Evolutionary conservation across 164 flowering plant genomes (phyloP).

Genomic region (Sedum album): DNA sequence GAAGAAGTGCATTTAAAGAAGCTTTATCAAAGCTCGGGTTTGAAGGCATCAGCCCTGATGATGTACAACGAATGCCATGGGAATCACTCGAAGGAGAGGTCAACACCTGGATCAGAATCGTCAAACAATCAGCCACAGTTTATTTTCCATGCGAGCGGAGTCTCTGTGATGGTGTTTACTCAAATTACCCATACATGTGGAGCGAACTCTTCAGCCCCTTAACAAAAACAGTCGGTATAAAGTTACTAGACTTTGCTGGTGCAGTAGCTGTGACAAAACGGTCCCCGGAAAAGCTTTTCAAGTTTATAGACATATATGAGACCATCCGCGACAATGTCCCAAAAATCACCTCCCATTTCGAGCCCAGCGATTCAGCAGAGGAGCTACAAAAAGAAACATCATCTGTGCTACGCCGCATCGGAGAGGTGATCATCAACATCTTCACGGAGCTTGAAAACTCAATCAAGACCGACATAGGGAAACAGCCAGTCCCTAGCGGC

Average conservation of each 20-base stretch:
- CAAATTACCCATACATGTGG: conserved; percentile 19
- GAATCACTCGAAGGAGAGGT: conserved; percentile 57
- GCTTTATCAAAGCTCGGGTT: conserved; percentile 34
- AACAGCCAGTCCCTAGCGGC: conserved; percentile 56
- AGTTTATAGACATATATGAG: conserved; percentile 70
- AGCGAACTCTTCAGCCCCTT: conserved; percentile 29
- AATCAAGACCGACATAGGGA: conserved; percentile 38
- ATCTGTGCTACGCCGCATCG: conserved; percentile 31
- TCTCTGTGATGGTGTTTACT: conserved; percentile 40
- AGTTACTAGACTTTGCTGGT: conserved; percentile 59
- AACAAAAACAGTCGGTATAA: conserved; percentile 23
- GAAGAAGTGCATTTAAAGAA: conserved; percentile 36
- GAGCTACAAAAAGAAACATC: conserved; percentile 28
- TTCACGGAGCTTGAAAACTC: conserved; percentile 66
- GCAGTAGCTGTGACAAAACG: conserved; percentile 54
- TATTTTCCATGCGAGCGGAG: conserved; percentile 43
- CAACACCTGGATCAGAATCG: conserved; percentile 47
- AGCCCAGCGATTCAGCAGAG: background rate
- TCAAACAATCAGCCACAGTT: conserved; percentile 28
- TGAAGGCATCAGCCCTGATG: conserved; percentile 51
- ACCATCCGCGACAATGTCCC: conserved; percentile 30
- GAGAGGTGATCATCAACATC: conserved; percentile 45
- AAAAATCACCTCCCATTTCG: background rate
- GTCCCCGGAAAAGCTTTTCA: conserved; percentile 69
- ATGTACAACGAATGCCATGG: conserved; percentile 69